Evolutionary conservation across 306 rosid genomes (phyloP).

Genomic region (Comarum palustre): DNA sequence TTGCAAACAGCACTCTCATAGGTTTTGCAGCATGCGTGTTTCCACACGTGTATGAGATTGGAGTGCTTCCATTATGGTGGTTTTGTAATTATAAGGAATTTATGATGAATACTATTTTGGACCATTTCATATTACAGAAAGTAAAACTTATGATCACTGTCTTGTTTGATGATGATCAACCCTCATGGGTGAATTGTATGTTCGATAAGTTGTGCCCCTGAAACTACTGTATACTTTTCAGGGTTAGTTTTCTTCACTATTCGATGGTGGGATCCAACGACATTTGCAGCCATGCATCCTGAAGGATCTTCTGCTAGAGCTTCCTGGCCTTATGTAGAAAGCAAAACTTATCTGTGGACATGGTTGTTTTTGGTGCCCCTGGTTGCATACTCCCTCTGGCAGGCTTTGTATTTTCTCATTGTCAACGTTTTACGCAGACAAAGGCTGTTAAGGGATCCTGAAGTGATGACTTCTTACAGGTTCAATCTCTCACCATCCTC

Average conservation of each 20-base stretch:
- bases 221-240: conserved; percentile 26
- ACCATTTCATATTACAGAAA: neutral
- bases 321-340: conserved; percentile 88
- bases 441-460: conserved; percentile 78
- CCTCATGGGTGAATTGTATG: conserved; percentile 19
- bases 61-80: neutral
- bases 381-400: conserved; percentile 80
- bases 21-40: neutral
- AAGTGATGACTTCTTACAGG: conserved; percentile 97
- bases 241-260: conserved; percentile 91
- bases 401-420: conserved; percentile 74
- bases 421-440: conserved; percentile 83
- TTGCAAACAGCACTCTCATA: neutral
- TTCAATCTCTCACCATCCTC: conserved; percentile 15
- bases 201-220: conserved; percentile 1
- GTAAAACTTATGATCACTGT: neutral
- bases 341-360: conserved; percentile 60
- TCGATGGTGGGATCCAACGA: conserved; percentile 86
- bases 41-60: neutral
- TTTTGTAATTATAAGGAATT: neutral
- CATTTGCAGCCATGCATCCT: conserved; percentile 80
- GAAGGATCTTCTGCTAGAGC: conserved; percentile 55
- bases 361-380: conserved; percentile 85
- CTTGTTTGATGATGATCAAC: neutral
- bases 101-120: neutral